These are phyloP conservation scores for Secale cereale DNA, from an alignment of 176 grass and related monocot species.

Conservation along the genomic window DNA sequence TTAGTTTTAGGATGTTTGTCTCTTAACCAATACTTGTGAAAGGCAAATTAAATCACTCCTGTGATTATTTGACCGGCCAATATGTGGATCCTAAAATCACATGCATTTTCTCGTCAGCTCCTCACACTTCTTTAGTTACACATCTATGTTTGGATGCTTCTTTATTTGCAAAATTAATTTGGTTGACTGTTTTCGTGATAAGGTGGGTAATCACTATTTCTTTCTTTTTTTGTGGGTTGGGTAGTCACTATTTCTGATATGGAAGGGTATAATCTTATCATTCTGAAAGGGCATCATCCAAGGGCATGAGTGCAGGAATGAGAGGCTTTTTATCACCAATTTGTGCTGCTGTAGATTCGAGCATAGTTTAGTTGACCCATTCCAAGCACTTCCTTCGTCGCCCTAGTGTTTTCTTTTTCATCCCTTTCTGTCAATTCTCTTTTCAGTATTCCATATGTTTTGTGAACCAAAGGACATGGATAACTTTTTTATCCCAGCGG, in stretches of 20 bases:
- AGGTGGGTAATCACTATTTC: not conserved
- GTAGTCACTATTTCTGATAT: not conserved
- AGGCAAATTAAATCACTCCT: not conserved
- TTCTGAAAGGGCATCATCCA: constrained; percentile 6
- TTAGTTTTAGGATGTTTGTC: not conserved
- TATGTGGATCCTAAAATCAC: not conserved
- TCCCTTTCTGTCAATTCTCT: not conserved
- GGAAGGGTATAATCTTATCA: constrained; percentile 13
- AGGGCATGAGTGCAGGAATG: not conserved
- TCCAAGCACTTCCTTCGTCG: not conserved
- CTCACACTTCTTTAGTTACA: not conserved
- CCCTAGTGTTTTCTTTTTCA: not conserved
- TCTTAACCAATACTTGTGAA: not conserved
- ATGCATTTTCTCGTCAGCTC: not conserved
- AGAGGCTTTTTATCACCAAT: not conserved
- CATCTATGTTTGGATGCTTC: not conserved
- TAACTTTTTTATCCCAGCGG: not conserved
- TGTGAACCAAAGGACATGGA: not conserved
- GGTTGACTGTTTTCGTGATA: not conserved
- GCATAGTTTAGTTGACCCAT: constrained; percentile 4
- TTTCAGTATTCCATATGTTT: not conserved
- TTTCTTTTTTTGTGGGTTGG: too few species aligned
- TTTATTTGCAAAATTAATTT: not conserved
- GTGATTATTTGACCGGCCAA: not conserved
- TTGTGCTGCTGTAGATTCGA: not conserved